A percentile compares a stretch with the other conserved stretches of the same genome.
phyloP scores from a whole-genome alignment of 345 rosid species.

The Ceriops zippeliana region DNA sequence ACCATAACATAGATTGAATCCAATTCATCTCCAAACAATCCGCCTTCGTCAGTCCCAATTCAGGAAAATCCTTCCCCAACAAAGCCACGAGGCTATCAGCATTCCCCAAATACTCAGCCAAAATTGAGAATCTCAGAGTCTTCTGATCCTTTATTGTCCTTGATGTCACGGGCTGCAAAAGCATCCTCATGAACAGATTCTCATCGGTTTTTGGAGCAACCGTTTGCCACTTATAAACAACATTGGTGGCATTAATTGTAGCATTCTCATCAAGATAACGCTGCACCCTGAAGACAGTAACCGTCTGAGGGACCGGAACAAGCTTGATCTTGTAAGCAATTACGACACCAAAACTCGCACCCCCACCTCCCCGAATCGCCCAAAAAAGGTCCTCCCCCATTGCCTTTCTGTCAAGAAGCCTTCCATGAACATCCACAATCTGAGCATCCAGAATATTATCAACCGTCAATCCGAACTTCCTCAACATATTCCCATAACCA shows the following conservation, averaged over 20 bases:
- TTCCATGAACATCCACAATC: conserved; percentile 52
- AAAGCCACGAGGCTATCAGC: conserved; percentile 14
- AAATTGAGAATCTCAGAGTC: conserved; percentile 12
- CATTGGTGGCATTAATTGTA: conserved; percentile 19
- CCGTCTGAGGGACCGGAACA: conserved; percentile 44
- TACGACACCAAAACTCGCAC: conserved; percentile 51
- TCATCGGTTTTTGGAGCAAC: conserved; percentile 46
- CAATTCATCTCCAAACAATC: conserved; percentile 51
- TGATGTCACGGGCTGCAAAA: conserved; percentile 48
- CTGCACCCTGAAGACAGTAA: conserved; percentile 48
- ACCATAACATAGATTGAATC: conserved; percentile 44
- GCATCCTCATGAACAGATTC: conserved; percentile 61
- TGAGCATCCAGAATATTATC: conserved; percentile 52
- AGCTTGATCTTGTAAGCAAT: conserved; percentile 48
- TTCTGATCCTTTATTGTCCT: conserved; percentile 18
- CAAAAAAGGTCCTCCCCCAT: conserved; percentile 67
- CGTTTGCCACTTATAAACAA: conserved; percentile 41
- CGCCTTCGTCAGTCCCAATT: conserved; percentile 41
- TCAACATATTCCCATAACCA: conserved; percentile 53
- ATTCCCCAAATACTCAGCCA: conserved; percentile 16
- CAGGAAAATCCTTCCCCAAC: conserved; percentile 38
- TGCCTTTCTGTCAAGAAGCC: conserved; percentile 35
- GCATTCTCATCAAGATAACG: conserved; percentile 19
- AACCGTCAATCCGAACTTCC: conserved; percentile 51
- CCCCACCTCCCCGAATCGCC: conserved; percentile 66